phyloP scores from a whole-genome alignment of 139 green algal species.

The Gonium pectorale region DNA sequence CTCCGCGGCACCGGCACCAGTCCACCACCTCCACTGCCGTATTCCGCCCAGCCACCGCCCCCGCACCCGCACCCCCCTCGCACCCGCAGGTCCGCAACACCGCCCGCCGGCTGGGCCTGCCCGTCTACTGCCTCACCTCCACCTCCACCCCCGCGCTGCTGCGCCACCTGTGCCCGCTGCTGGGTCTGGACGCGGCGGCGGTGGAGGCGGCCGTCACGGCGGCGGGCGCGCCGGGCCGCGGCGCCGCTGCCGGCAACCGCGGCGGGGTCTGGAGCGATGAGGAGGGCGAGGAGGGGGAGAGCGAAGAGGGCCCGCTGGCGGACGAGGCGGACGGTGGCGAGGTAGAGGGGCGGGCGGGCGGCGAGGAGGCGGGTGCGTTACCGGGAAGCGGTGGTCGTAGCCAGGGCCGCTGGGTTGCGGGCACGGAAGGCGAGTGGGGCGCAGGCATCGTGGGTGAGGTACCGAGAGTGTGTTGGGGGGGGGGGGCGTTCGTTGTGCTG shows the following conservation, averaged over 20 bases:
- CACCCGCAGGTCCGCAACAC: background rate
- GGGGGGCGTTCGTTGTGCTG: too few species aligned
- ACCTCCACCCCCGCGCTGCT: slow-evolving; percentile 36
- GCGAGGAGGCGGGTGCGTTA: background rate
- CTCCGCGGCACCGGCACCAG: background rate
- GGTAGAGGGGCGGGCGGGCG: too few species aligned
- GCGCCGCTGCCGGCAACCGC: too few species aligned
- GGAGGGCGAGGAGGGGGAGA: background rate
- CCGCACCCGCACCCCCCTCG: background rate
- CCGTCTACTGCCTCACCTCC: slow-evolving; percentile 45
- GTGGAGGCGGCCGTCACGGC: slow-evolving; percentile 14
- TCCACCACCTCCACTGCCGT: background rate
- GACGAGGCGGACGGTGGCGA: too few species aligned
- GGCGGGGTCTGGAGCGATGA: background rate
- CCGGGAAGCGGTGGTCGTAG: too few species aligned
- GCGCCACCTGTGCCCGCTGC: slow-evolving; percentile 49
- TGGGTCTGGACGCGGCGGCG: slow-evolving; percentile 39
- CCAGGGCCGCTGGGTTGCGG: too few species aligned
- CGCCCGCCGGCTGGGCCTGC: slow-evolving; percentile 3
- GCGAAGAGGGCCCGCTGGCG: too few species aligned
- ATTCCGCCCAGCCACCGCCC: too few species aligned
- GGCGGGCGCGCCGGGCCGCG: background rate
- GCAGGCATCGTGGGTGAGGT: too few species aligned
- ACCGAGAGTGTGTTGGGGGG: too few species aligned
- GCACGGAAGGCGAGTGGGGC: too few species aligned